Evolutionary conservation across 495 filamentous ascomycete species (phyloP), one percentile per base, ranked within the genome.

Genomic region (Parmelia sp.): DNA sequence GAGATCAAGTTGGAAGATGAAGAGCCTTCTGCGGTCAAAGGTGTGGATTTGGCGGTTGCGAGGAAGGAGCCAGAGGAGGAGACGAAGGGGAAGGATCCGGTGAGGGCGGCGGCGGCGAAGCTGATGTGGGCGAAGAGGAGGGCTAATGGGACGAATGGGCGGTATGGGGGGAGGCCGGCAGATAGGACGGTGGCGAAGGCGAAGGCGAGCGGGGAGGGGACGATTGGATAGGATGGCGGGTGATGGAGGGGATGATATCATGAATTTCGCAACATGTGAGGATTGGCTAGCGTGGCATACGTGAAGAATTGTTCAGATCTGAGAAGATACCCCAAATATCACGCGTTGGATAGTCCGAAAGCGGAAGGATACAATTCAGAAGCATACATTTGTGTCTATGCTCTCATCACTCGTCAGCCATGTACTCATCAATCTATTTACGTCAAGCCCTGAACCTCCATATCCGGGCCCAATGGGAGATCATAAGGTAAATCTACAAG

Each of bases 401-500:
- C 29, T 21, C 17, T 33, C 51, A 14, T 55, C 3, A 33, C 27
- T 63, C 61, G 47, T 39, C 5, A 40, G 27, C 29, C 58, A 58
- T 65, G 25, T 40, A 35, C 51, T 49, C 60, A 44, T 40, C 15
- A 40, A 35, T 31, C 29, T 44, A n/a, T 55, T 51, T 47, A 60
- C 15, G 25, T 40, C 49, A 64, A 56, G 57, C 64, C 69, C 51
- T 58, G 61, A 21, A 56, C 62, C 56, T 63, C 68, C 62, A 70
- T 44, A n/a, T 62, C 66, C 36, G 57, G 39, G 17, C 36, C 35
- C 27, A 49, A 17, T 45, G 60, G 25, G 55, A 63, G 39, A 17
- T 59, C 58, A 62, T 89, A 90, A 60, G 90, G 90, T 70, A 94
- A 86, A 72, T 93, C 90, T 62, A 91, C 81, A 59, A 92, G 76